Evolutionary conservation across 2,329 filamentous ascomycete species (phyloP).

Genomic region (Botrytis aclada): DNA sequence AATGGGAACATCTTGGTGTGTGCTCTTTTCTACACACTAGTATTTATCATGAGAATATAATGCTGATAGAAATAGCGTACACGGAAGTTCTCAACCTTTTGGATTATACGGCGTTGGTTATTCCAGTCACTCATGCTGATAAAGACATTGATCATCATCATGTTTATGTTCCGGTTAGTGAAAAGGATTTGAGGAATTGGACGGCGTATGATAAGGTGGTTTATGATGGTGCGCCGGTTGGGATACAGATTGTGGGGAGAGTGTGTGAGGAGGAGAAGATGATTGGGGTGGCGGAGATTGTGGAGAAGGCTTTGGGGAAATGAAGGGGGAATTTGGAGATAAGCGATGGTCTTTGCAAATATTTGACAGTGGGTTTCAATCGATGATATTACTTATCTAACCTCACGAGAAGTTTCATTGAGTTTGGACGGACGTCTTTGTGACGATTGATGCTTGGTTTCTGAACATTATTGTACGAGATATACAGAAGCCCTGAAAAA

Average conservation of each 20-base stretch:
- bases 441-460: neutral
- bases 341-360: too few relatives aligned
- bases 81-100: slow-evolving; percentile 61
- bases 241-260: slow-evolving; percentile 51
- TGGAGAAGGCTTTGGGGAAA: slow-evolving; percentile 27
- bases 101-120: slow-evolving; percentile 56
- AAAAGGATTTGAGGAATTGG: slow-evolving; percentile 45
- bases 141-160: slow-evolving; percentile 40
- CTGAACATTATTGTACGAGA: neutral
- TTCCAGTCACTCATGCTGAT: slow-evolving; percentile 51
- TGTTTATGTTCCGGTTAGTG: slow-evolving; percentile 42
- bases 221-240: slow-evolving; percentile 47
- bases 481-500: neutral
- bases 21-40: neutral
- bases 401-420: too few relatives aligned
- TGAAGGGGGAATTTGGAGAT: neutral
- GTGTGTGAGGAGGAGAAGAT: slow-evolving; percentile 55
- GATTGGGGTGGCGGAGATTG: slow-evolving; percentile 39
- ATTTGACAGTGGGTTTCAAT: too few relatives aligned
- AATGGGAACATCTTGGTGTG: slow-evolving; percentile 15
- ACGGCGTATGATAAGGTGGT: slow-evolving; percentile 45
- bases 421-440: neutral
- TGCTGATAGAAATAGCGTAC: slow-evolving; percentile 38
- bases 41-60: too few relatives aligned
- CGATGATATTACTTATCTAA: neutral